A percentile compares a stretch with the other conserved stretches of the same genome.
These are phyloP conservation scores for Tilletia walkeri DNA, from an alignment of 1,284 basidiomycete genomes.

Conservation along the genomic window DNA sequence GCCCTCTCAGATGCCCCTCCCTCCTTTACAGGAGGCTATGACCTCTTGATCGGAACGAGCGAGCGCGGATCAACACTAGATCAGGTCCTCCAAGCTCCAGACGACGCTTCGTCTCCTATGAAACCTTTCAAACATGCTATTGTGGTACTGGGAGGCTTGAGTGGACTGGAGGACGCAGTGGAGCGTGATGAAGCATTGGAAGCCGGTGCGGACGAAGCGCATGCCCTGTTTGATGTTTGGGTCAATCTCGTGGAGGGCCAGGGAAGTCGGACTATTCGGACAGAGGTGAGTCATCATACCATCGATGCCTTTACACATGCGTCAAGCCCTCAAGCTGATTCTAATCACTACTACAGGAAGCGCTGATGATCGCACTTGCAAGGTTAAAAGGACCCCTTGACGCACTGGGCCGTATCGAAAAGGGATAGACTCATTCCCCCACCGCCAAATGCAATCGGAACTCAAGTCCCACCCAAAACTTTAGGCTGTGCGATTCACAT, in stretches of 20 bases:
- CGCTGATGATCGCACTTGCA: constrained; percentile 41
- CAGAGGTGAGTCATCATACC: constrained; percentile 31
- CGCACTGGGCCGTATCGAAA: no score
- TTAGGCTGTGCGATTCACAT: no score
- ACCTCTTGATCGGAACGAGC: constrained; percentile 52
- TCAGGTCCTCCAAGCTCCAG: constrained; percentile 1
- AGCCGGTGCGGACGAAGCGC: constrained; percentile 41
- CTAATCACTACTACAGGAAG: constrained; percentile 27
- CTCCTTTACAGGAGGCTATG: constrained; percentile 32
- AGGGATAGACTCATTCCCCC: no score
- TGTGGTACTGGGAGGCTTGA: constrained; percentile 50
- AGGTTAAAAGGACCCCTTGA: constrained; percentile 36
- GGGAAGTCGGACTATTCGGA: constrained; percentile 51
- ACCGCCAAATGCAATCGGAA: no score
- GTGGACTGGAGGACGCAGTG: constrained; percentile 50
- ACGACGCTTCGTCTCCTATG: constrained; percentile 14
- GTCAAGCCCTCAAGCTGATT: background rate
- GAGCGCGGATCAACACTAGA: constrained; percentile 45
- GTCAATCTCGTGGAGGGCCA: constrained; percentile 51
- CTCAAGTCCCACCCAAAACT: no score
- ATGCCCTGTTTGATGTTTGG: constrained; percentile 53
- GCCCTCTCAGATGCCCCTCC: constrained; percentile 35
- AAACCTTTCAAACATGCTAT: constrained; percentile 39
- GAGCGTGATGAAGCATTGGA: constrained; percentile 42
- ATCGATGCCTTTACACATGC: no score